Conservation (phyloP, 192 early-diverging fungal genomes). For the Entophlyctis helioformis region DNA sequence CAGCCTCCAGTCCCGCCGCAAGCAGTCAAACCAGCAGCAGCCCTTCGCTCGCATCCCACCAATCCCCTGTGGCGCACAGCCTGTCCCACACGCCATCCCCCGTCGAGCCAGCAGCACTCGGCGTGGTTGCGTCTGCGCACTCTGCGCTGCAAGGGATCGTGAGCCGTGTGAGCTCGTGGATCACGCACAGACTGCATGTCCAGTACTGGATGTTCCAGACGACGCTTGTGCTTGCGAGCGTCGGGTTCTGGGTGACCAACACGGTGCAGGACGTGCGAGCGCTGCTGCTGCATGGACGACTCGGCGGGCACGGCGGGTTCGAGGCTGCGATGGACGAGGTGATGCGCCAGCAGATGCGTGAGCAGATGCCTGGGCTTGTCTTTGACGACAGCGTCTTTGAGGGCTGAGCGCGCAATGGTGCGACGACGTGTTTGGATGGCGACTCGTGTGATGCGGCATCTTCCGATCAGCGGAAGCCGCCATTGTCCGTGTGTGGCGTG, state of each 20-base stretch:
- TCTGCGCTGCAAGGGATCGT: too few species aligned
- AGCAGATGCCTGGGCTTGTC: slow-evolving; percentile 65
- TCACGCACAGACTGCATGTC: too few species aligned
- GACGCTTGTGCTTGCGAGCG: slow-evolving; percentile 40
- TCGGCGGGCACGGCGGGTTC: slow-evolving; percentile 31
- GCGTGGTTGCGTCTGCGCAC: background rate
- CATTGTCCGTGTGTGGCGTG: too few species aligned
- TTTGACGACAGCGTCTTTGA: slow-evolving; percentile 69
- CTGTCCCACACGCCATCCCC: background rate
- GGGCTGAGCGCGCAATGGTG: slow-evolving; percentile 26
- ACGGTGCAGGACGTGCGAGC: slow-evolving; percentile 23
- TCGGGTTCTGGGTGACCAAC: slow-evolving; percentile 45
- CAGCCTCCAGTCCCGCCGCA: background rate
- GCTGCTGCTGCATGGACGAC: slow-evolving; percentile 16
- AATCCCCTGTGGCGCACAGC: too few species aligned
- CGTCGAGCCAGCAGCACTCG: slow-evolving; percentile 2
- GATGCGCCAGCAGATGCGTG: slow-evolving; percentile 52
- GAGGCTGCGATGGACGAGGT: slow-evolving; percentile 65
- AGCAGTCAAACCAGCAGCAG: background rate
- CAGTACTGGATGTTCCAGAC: slow-evolving; percentile 44
- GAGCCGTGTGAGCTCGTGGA: too few species aligned
- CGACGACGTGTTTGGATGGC: too few species aligned
- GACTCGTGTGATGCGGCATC: too few species aligned
- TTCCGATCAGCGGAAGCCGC: too few species aligned
- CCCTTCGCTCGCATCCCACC: background rate